These are phyloP conservation scores for Puccinia horiana DNA, from an alignment of 1,284 basidiomycete species.

Conservation along the genomic window DNA sequence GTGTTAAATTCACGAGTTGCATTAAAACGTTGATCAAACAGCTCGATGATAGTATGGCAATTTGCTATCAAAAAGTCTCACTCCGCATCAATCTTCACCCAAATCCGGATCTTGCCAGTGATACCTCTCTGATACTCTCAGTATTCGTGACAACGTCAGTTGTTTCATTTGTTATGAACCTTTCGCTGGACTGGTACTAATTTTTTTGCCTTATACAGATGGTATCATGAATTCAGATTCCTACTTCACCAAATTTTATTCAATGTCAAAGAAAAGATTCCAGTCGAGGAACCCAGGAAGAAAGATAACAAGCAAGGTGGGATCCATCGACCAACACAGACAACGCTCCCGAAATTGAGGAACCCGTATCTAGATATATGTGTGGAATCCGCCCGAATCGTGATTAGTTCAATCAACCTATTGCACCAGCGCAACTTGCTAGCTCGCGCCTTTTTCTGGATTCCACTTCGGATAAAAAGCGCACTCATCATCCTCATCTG, in stretches of 20 bases:
- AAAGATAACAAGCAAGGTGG: background rate
- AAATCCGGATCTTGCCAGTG: background rate
- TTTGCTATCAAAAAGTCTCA: background rate
- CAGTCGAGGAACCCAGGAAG: background rate
- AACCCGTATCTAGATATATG: conserved; percentile 24
- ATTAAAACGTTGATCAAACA: conserved; percentile 24
- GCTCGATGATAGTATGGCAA: conserved; percentile 28
- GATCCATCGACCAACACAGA: background rate
- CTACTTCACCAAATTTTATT: conserved; percentile 31
- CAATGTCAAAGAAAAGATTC: conserved; percentile 16
- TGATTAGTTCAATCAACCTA: conserved; percentile 4
- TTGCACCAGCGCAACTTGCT: conserved; percentile 20
- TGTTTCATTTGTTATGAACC: background rate
- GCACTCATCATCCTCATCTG: conserved; percentile 26
- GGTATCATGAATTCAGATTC: conserved; percentile 38
- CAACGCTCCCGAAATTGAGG: background rate
- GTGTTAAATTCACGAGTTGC: background rate
- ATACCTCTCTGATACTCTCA: background rate
- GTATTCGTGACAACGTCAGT: background rate
- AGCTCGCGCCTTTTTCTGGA: conserved; percentile 16
- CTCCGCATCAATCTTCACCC: background rate
- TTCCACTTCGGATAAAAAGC: conserved; percentile 18
- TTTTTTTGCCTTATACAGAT: conserved; percentile 8
- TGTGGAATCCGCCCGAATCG: conserved; percentile 18
- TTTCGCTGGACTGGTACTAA: background rate